Evolutionary conservation across 2,329 filamentous ascomycete genomes (phyloP), one percentile per base, ranked within the genome.

Genomic region (Talaromyces sp.): DNA sequence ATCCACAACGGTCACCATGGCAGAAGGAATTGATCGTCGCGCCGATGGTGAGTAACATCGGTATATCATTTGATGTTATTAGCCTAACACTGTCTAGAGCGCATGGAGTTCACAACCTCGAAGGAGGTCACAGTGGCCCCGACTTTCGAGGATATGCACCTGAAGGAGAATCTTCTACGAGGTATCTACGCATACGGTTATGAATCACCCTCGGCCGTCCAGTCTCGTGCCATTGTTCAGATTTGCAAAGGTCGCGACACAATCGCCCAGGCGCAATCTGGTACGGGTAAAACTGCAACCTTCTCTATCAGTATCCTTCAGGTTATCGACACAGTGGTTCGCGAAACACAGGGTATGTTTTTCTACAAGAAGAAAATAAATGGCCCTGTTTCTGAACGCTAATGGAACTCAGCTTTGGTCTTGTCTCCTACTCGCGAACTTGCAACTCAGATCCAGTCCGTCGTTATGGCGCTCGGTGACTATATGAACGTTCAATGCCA

Each of bases 401-500:
- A 56, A 62, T 18, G 31, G 1, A 16, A 31, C 54, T 7, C 62
- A 82, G 95, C 95, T 5, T 87, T 99, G 50, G 93, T 99, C 9
- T 86, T 99, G 8, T 97, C 95, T 3, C 95, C 95, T 2, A 98
- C 93, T 21, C 92, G 95, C 75, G 95, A 99, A 84, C 83, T 99
- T 67, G 95, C 95, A 52, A 97, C 93, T 31, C 95, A 99, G 80
- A 99, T 99, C 68, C 95, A 99, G 80, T 96, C 92, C 39, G 95
- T 99, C 64, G 90, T 99, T 70, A 96, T 98, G 88, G 95, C 95
- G n/a, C 86, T 99, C n/a, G 95, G 95, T 68, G 95, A 99, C 79
- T 99, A 97, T 83, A 98, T 99, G 95, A 97, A 97, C 75, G 92
- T 99, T 3, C 93, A 99, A 79, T 99, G 95, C 80, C 95, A 99